Evolutionary conservation across 208 protist species (phyloP), one percentile per base, ranked within the genome.

Genomic region (Wallacemonas sp.): DNA sequence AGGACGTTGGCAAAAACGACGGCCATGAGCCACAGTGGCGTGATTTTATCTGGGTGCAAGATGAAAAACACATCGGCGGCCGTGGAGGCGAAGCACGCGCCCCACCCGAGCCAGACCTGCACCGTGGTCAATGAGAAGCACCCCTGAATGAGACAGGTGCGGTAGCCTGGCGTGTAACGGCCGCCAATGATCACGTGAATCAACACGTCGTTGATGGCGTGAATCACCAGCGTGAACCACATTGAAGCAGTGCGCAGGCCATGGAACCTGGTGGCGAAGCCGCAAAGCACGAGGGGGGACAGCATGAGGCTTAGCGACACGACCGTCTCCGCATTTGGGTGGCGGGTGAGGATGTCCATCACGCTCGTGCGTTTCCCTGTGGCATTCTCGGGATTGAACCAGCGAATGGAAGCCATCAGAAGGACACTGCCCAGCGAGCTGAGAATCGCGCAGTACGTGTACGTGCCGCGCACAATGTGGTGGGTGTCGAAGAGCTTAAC

Each of bases 251-350:
- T 14, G 30, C 61, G 61, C 33, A 89, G 32, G 27, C 24, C 30
- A 1, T 61, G 62, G 27, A 84, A 76, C 16, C 70, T 27, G 32
- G 58, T 52, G 8, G 68, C 72, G 33, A 72, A 26, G 26, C 49
- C 46, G 70, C 76, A 79, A 1, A 91, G 29, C 43, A 67, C 62
- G 5, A 72, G 54, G 39, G 89, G 79, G 2, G 60, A 74, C 0
- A 80, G 29, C 21, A 86, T 12, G 61, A 91, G 67, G 11, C 74
- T 70, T 33, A 76, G 38, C 66, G 88, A 76, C 48, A 91, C 52
- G 14, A 64, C 78, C 2, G 78, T 82, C 70, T 91, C 80, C 26
- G 78, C 63, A 63, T 94, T 94, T 26, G 87, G 82, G 33, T 81
- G 80, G 19, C 62, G 62, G 24, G 68, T 27, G 48, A 90, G 80